These are phyloP conservation scores for Clonostachys chloroleuca DNA, from an alignment of 2,329 filamentous ascomycete species.

Conservation along the genomic window DNA sequence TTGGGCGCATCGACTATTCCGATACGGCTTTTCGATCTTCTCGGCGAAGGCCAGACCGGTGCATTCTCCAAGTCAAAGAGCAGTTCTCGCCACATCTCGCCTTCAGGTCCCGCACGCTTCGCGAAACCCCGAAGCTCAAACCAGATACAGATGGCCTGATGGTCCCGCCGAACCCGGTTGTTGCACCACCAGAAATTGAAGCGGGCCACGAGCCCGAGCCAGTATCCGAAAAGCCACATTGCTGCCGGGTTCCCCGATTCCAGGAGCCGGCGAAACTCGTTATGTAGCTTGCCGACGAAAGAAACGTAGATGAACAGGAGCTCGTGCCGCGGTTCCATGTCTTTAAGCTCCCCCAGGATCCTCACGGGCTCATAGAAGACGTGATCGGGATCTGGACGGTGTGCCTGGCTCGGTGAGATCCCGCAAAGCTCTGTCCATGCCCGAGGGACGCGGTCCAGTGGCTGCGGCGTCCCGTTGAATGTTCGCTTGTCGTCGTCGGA, in stretches of 20 bases:
- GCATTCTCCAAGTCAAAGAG: constrained; percentile 11
- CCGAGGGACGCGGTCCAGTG: not conserved
- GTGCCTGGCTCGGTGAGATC: not conserved
- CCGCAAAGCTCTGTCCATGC: not conserved
- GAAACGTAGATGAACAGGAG: not conserved
- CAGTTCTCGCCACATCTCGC: constrained; percentile 10
- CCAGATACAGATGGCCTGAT: constrained; percentile 9
- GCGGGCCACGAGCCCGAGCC: constrained; percentile 11
- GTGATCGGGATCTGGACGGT: not conserved
- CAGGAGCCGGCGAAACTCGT: constrained; percentile 46
- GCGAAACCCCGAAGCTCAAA: constrained; percentile 6
- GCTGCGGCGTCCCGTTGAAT: not conserved
- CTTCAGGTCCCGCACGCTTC: constrained; percentile 6
- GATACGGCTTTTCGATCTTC: no score
- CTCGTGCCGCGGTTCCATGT: not conserved
- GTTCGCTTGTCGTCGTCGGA: not conserved
- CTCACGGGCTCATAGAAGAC: not conserved
- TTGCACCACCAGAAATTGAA: constrained; percentile 15
- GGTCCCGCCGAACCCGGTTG: constrained; percentile 8
- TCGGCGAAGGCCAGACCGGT: not conserved
- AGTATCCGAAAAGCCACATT: constrained; percentile 12
- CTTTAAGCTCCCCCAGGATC: not conserved
- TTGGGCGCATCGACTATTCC: no score
- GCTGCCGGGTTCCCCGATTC: constrained; percentile 7
- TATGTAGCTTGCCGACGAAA: constrained; percentile 58